Evolutionary conservation across 768 basidiomycete genomes (phyloP).

Genomic region (Leccinum variicolor): DNA sequence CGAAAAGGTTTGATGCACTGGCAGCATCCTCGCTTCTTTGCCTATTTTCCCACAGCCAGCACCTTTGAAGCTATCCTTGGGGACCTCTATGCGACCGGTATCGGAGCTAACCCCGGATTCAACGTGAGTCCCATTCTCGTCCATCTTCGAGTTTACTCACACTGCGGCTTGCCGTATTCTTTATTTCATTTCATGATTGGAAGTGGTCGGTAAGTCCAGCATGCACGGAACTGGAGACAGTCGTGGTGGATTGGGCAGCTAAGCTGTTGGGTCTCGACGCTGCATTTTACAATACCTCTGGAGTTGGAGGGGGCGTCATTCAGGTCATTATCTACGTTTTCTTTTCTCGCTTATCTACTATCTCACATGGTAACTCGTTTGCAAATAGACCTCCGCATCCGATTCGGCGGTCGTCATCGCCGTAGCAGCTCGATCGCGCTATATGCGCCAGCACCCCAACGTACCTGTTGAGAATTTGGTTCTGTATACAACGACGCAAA

Average conservation of each 20-base stretch:
- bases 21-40: slow-evolving; percentile 58
- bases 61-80: slow-evolving; percentile 82
- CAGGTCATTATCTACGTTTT: slow-evolving; percentile 44
- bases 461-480: slow-evolving; percentile 57
- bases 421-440: slow-evolving; percentile 74
- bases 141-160: neutral
- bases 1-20: slow-evolving; percentile 46
- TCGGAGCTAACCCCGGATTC: slow-evolving; percentile 78
- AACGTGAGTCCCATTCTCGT: slow-evolving; percentile 47
- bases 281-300: slow-evolving; percentile 62
- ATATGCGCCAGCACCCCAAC: slow-evolving; percentile 46
- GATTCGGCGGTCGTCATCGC: slow-evolving; percentile 75
- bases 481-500: slow-evolving; percentile 88
- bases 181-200: neutral
- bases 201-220: neutral
- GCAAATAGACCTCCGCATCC: slow-evolving; percentile 72
- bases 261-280: slow-evolving; percentile 70
- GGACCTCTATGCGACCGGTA: slow-evolving; percentile 73
- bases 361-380: neutral
- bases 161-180: neutral
- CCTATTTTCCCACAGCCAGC: slow-evolving; percentile 75
- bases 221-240: neutral
- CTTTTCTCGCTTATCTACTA: neutral
- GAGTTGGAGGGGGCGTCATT: slow-evolving; percentile 78
- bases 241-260: neutral